phyloP scores from a whole-genome alignment of 2,329 filamentous ascomycete genomes.

The Microcyclosporella mali region DNA sequence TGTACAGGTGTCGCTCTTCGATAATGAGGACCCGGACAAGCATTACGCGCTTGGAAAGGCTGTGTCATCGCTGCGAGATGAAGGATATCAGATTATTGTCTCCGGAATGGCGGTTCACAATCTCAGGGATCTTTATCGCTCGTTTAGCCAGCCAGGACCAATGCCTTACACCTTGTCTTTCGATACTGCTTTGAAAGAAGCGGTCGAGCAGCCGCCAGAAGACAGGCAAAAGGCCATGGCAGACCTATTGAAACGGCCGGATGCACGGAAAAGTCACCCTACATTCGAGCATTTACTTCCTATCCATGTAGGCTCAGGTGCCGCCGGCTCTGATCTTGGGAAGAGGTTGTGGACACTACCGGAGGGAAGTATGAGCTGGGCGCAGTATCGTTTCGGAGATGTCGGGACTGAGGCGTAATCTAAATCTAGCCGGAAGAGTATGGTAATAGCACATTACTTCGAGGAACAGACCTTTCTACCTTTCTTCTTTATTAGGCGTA shows the following conservation, averaged over 20 bases:
- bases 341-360: conserved; percentile 31
- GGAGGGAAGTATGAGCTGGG: conserved; percentile 33
- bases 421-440: background rate
- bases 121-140: conserved; percentile 28
- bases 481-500: conserved; percentile 10
- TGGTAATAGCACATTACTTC: no score
- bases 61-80: conserved; percentile 58
- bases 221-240: conserved; percentile 31
- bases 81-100: conserved; percentile 61
- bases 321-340: conserved; percentile 28
- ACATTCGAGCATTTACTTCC: conserved; percentile 49
- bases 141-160: conserved; percentile 18
- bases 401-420: conserved; percentile 7
- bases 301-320: conserved; percentile 45
- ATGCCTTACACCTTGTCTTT: conserved; percentile 33
- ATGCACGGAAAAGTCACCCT: conserved; percentile 59
- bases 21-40: conserved; percentile 56
- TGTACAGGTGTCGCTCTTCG: conserved; percentile 66
- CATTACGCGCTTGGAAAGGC: conserved; percentile 65
- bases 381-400: conserved; percentile 31
- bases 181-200: conserved; percentile 30
- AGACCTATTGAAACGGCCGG: conserved; percentile 34
- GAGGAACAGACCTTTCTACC: background rate
- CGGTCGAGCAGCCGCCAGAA: conserved; percentile 27
- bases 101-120: conserved; percentile 63